Evolutionary conservation across 2,329 filamentous ascomycete genomes (phyloP), one percentile per base, ranked within the genome.

Genomic region (Bipolaris victoriae): DNA sequence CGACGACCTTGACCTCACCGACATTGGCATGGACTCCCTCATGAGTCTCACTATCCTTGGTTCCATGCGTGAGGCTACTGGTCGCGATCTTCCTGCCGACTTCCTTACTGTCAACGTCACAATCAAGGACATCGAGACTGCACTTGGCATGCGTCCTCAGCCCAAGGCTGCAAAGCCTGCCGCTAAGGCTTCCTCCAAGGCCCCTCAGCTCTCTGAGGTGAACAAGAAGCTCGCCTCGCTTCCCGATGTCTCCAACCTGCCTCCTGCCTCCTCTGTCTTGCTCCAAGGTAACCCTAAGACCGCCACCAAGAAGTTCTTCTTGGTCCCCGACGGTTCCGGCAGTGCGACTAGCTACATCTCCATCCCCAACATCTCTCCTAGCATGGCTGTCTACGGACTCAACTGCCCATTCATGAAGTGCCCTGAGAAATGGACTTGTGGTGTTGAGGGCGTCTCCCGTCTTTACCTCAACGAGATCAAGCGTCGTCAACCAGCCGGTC

Each of bases 391-490:
- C 10, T 83, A 79, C 64, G 82, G 82, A 52, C 75, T 90, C 63
- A 90, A 90, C 75, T 90, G 86, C 47, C 88, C 88, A 4, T 90
- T 87, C 78, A 87, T 90, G 85, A 89, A 86, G 77, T 84, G 82
- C 1, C 88, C 88, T 0, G 82, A 87, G 57, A 83, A 88, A 66
- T 89, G 84, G 77, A 83, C 82, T 26, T 88, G 86, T 66, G 86
- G 86, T 57, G 85, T 90, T 52, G 84, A 87, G 66, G 86, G 86
- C 24, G 85, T 89, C 71, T 84, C 87, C 5, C 76, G 82, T 63
- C 83, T 88, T 70, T 90, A 88, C 75, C 83, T 90, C 37, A 78
- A 82, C 4, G 89, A 91, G 76, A 89, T 92, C 75, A 88, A 86
- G 75, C 84, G 86, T 5, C 87, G 88, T 49, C 89, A 92, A 75